Conservation (phyloP, 2,329 filamentous ascomycete genomes). For the Penicillium aurantiogriseum region DNA sequence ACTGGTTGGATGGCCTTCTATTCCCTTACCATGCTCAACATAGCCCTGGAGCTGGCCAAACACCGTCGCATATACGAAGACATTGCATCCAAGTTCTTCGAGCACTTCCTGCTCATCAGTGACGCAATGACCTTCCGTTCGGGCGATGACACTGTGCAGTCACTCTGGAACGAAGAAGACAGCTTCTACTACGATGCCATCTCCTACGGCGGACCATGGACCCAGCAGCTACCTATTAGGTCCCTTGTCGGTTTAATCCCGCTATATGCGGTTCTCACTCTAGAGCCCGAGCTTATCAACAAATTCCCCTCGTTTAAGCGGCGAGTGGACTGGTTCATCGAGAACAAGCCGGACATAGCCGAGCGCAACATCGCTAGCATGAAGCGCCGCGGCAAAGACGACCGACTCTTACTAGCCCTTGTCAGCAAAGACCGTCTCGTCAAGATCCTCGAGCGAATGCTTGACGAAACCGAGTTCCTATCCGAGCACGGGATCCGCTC, state of each 20-base stretch:
- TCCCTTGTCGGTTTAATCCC: slow-evolving; percentile 93
- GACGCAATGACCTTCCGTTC: slow-evolving; percentile 91
- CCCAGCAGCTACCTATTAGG: slow-evolving; percentile 85
- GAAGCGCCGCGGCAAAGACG: slow-evolving; percentile 81
- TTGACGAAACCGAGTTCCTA: slow-evolving; percentile 91
- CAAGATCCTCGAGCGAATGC: slow-evolving; percentile 85
- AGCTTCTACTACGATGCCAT: slow-evolving; percentile 98
- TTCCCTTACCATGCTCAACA: slow-evolving; percentile 94
- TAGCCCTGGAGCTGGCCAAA: slow-evolving; percentile 90
- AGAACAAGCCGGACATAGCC: slow-evolving; percentile 80
- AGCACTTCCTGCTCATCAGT: slow-evolving; percentile 96
- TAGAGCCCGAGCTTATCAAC: slow-evolving; percentile 92
- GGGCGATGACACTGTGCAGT: slow-evolving; percentile 67
- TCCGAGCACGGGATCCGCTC: slow-evolving; percentile 88
- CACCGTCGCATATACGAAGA: slow-evolving; percentile 94
- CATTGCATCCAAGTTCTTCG: slow-evolving; percentile 96
- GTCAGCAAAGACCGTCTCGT: slow-evolving; percentile 90
- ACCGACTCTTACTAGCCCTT: slow-evolving; percentile 81
- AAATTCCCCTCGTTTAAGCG: slow-evolving; percentile 91
- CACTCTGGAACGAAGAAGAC: slow-evolving; percentile 93
- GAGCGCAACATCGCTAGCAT: slow-evolving; percentile 95
- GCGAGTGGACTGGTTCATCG: slow-evolving; percentile 89
- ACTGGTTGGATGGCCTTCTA: slow-evolving; percentile 99
- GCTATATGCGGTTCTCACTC: slow-evolving; percentile 83
- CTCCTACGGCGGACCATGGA: slow-evolving; percentile 90